Base-by-base conservation (phyloP, 176 grass and related monocot genomes). In the Zoysia pacifica region DNA sequence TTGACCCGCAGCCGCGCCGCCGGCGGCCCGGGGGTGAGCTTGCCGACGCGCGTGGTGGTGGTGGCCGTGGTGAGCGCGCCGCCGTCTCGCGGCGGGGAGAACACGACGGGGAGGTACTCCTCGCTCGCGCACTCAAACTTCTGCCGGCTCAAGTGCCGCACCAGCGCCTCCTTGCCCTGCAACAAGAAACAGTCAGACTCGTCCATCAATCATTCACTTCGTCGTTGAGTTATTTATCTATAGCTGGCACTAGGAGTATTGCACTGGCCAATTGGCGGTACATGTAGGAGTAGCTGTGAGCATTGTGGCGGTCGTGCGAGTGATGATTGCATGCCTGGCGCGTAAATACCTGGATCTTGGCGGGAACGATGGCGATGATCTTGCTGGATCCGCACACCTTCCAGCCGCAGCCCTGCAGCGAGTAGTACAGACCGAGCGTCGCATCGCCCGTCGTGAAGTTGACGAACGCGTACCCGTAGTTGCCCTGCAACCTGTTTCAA, bases 391-490 rank as follows among this genome's bases (percentile, higher is more conserved):
- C 74, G 54, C 77, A 66, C 19, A 75, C n/a, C 10, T 36, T 69
- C 93, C 93, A 96, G 43, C 28, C 38, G n/a, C 67, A 76, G 13
- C 78, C 15, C 11, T 92, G 65, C 5, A 96, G 76, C 0, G 60
- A 11, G 1, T 3, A 13, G 40, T 80, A 79, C 39, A 91, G 76
- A 58, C 47, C 19, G 42, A 6, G 51, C 6, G 87, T 82, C 0
- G 87, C 93, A 46, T 51, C 67, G 1, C 76, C 3, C 46, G 85
- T 84, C 11, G 93, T 96, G 68, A 96, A 84, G 83, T 96, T 96
- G 7, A 92, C 80, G 70, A 96, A 96, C 4, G 87, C 93, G 65
- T 92, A 96, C 0, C 93, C 93, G 62, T 62, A 62, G 60, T 90
- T 96, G 70, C 71, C 60, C 19, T 19, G 9, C 9, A 41, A 6